These are phyloP conservation scores for Cyberlindnera saturnus DNA, from an alignment of 805 yeast species.

Conservation along the genomic window DNA sequence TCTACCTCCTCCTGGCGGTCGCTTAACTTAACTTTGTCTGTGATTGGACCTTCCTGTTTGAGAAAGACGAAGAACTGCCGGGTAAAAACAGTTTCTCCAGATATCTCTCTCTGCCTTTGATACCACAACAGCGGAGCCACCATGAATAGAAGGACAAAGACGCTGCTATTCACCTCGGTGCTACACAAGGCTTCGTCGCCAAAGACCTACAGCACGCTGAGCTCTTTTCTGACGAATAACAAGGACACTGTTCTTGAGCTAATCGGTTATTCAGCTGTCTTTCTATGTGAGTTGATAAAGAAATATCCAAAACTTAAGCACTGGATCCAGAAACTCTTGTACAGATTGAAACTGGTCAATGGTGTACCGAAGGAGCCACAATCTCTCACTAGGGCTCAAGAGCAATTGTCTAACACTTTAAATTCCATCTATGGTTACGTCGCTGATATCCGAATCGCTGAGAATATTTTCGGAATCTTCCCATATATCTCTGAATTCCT, in stretches of 20 bases:
- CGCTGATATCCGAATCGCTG: constrained; percentile 16
- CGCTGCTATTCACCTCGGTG: too few relatives aligned
- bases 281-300: constrained; percentile 13
- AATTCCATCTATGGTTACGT: constrained; percentile 14
- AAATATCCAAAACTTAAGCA: constrained; percentile 12
- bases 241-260: constrained; percentile 13
- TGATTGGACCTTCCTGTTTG: too few relatives aligned
- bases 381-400: constrained; percentile 6
- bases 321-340: constrained; percentile 8
- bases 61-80: too few relatives aligned
- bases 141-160: too few relatives aligned
- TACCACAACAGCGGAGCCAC: too few relatives aligned
- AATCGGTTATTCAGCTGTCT: constrained; percentile 10
- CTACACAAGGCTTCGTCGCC: not conserved
- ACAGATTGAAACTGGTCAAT: constrained; percentile 4
- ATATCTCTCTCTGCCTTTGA: too few relatives aligned
- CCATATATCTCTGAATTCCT: constrained; percentile 15
- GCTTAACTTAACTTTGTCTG: too few relatives aligned
- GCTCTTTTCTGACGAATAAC: constrained; percentile 8
- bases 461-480: constrained; percentile 14
- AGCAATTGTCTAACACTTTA: constrained; percentile 3
- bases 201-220: constrained; percentile 3
- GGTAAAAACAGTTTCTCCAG: too few relatives aligned
- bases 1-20: too few relatives aligned
- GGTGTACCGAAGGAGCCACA: not conserved